phyloP scores from a whole-genome alignment of 208 protist species.

The Leishmania aethiopica region DNA sequence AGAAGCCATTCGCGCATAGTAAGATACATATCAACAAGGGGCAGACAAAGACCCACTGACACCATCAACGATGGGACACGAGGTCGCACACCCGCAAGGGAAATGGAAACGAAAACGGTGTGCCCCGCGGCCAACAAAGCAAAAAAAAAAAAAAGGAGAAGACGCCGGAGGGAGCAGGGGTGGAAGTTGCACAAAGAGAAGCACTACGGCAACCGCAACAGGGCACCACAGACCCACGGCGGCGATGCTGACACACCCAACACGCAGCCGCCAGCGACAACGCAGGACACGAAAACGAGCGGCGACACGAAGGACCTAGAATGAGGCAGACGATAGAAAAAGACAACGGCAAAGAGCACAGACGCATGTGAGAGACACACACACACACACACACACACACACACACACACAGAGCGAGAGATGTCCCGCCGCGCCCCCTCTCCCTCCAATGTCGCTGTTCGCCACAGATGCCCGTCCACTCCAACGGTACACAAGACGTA shows the following conservation, averaged over 20 bases:
- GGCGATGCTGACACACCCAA: neutral
- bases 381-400: constrained; percentile 7
- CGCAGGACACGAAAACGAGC: neutral
- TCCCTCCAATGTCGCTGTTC: neutral
- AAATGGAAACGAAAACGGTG: neutral
- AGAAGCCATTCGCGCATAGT: neutral
- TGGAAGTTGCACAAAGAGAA: neutral
- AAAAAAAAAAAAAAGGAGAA: neutral
- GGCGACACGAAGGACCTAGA: neutral
- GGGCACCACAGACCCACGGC: neutral
- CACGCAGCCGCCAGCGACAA: neutral
- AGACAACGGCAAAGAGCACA: constrained; percentile 8
- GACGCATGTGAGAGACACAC: constrained; percentile 1
- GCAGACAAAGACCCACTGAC: neutral
- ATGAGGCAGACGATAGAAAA: neutral
- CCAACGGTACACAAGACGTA: too few species aligned
- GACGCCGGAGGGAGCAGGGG: neutral
- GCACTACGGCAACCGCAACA: neutral
- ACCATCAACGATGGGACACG: neutral
- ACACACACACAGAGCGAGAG: too few species aligned
- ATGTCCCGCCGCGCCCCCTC: neutral
- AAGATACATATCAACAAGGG: neutral
- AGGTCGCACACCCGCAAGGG: neutral
- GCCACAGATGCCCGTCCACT: neutral
- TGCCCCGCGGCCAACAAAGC: neutral